These are phyloP conservation scores for Antitrichia curtipendula DNA, from an alignment of 225 moss, liverwort and hornwort species.

Conservation along the genomic window DNA sequence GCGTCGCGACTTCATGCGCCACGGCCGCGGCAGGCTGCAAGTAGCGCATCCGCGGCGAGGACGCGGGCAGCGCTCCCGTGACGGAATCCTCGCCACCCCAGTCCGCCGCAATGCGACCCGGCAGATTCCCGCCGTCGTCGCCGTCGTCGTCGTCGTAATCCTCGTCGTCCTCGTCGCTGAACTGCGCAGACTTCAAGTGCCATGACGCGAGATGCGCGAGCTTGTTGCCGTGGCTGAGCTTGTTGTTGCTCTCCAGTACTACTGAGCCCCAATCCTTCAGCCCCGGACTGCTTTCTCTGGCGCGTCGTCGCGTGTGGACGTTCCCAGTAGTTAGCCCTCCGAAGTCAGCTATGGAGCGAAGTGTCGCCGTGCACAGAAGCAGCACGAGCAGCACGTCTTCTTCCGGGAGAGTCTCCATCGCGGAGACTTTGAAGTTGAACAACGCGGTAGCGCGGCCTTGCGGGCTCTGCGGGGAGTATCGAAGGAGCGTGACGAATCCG, in stretches of 20 bases:
- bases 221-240: conserved; percentile 9
- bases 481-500: conserved; percentile 77
- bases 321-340: conserved; percentile 57
- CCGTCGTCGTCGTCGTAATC: neutral
- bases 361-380: conserved; percentile 61
- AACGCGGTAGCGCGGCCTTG: conserved; percentile 74
- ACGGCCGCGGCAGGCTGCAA: conserved; percentile 10
- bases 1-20: conserved; percentile 7
- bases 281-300: conserved; percentile 42
- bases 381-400: conserved; percentile 70
- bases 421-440: conserved; percentile 66
- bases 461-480: conserved; percentile 48
- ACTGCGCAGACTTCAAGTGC: conserved; percentile 35
- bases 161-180: neutral
- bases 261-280: conserved; percentile 67
- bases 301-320: conserved; percentile 31
- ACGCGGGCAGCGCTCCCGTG: neutral
- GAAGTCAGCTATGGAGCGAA: conserved; percentile 67
- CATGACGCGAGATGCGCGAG: conserved; percentile 50
- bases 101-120: conserved; percentile 12
- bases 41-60: neutral
- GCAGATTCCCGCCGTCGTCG: conserved; percentile 12
- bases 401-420: conserved; percentile 63
- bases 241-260: conserved; percentile 35
- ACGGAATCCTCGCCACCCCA: conserved; percentile 3